These are phyloP conservation scores for Tulasnella sp. DNA, from an alignment of 768 basidiomycete genomes.

Conservation along the genomic window DNA sequence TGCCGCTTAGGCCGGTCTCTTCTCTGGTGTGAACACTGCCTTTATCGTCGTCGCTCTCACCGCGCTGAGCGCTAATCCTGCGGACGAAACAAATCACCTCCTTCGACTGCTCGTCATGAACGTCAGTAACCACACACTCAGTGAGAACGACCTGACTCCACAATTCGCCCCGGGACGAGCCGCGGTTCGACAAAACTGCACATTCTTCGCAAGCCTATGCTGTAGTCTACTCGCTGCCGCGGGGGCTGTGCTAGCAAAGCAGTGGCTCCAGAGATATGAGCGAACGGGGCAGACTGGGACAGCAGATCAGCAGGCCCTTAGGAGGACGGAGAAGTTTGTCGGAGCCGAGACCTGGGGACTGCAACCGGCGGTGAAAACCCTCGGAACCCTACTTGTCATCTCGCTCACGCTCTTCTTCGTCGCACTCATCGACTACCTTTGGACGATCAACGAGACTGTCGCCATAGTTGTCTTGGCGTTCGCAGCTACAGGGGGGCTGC, in stretches of 20 bases:
- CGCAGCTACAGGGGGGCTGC: too few relatives aligned
- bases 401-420: conserved; percentile 2
- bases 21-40: not conserved
- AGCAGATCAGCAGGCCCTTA: not conserved
- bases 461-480: not conserved
- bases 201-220: not conserved
- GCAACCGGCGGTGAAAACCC: not conserved
- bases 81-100: not conserved
- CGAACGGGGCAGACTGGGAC: not conserved
- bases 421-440: not conserved
- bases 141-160: not conserved
- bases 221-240: not conserved
- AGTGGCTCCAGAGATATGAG: not conserved
- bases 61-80: not conserved
- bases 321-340: not conserved
- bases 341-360: not conserved
- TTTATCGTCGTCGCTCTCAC: not conserved
- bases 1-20: not conserved
- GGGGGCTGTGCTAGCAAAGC: not conserved
- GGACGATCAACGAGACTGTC: not conserved
- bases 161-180: too few relatives aligned
- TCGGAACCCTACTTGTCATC: not conserved
- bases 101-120: not conserved
- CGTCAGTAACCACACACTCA: not conserved
- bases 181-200: not conserved